Percentiles rank a stretch among this genome's conserved stretches.
These are phyloP conservation scores for Podospora comata DNA, from an alignment of 495 filamentous ascomycete genomes.

Conservation along the genomic window DNA sequence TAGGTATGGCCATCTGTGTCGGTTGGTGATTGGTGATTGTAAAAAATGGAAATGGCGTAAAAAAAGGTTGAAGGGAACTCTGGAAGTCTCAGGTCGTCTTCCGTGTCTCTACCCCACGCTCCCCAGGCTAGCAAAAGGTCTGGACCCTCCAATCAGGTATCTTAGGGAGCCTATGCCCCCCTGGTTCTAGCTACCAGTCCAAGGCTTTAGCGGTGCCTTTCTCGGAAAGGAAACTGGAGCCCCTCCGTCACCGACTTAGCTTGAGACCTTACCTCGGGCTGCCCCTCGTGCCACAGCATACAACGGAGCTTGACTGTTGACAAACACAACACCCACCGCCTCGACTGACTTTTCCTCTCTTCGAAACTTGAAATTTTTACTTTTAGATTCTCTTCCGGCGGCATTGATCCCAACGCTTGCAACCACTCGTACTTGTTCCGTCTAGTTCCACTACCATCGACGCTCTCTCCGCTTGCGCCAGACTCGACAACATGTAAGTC, in stretches of 20 bases:
- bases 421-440: not conserved
- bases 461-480: not conserved
- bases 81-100: not conserved
- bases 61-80: not conserved
- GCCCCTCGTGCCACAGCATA: conserved; percentile 10
- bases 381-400: not conserved
- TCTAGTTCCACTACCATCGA: not conserved
- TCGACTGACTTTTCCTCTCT: not conserved
- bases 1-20: not conserved
- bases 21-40: conserved; percentile 2
- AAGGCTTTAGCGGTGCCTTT: not conserved
- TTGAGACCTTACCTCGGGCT: not conserved
- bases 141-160: conserved; percentile 2
- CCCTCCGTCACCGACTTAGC: conserved; percentile 6
- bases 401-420: not conserved
- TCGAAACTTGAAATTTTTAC: not conserved
- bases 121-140: not conserved
- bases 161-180: conserved; percentile 8
- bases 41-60: not conserved
- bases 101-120: no score
- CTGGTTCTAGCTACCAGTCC: not conserved
- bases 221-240: not conserved
- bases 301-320: not conserved
- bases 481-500: conserved; percentile 14
- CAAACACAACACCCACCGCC: not conserved